Percentiles rank a stretch among this genome's conserved stretches.
Conservation (phyloP, 1,284 basidiomycete species). For the Moniliophthora roreri region DNA sequence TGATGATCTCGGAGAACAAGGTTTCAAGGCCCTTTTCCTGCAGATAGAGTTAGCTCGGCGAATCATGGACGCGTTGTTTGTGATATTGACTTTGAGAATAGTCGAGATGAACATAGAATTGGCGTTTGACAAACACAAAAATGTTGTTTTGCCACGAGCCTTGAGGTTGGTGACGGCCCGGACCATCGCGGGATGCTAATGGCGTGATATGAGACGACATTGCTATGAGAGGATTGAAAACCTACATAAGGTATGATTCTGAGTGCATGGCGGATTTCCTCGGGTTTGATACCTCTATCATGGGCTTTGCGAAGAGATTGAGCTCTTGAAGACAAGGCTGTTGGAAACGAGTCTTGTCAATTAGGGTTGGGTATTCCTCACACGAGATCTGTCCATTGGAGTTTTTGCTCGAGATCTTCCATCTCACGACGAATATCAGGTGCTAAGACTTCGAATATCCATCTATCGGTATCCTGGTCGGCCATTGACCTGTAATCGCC, state of each 20-base stretch:
- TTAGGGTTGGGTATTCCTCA: conserved; percentile 38
- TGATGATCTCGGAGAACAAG: conserved; percentile 86
- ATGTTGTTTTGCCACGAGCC: conserved; percentile 65
- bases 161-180: conserved; percentile 84
- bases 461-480: conserved; percentile 97
- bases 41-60: not conserved
- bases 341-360: conserved; percentile 5
- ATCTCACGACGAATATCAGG: conserved; percentile 85
- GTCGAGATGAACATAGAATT: conserved; percentile 92
- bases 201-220: conserved; percentile 7
- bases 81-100: conserved; percentile 69
- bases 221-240: conserved; percentile 17
- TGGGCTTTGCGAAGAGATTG: conserved; percentile 73
- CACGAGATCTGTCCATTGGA: conserved; percentile 97
- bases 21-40: conserved; percentile 74
- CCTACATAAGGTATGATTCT: conserved; percentile 85
- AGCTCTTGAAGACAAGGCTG: conserved; percentile 49
- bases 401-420: conserved; percentile 63
- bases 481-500: conserved; percentile 78
- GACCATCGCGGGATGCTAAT: conserved; percentile 94
- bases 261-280: conserved; percentile 80
- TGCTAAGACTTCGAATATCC: conserved; percentile 91
- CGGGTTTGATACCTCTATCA: conserved; percentile 62
- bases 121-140: conserved; percentile 92
- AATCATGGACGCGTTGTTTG: not conserved